These are phyloP conservation scores for Besnoitia besnoiti DNA, from an alignment of 169 alveolate species.

Conservation along the genomic window DNA sequence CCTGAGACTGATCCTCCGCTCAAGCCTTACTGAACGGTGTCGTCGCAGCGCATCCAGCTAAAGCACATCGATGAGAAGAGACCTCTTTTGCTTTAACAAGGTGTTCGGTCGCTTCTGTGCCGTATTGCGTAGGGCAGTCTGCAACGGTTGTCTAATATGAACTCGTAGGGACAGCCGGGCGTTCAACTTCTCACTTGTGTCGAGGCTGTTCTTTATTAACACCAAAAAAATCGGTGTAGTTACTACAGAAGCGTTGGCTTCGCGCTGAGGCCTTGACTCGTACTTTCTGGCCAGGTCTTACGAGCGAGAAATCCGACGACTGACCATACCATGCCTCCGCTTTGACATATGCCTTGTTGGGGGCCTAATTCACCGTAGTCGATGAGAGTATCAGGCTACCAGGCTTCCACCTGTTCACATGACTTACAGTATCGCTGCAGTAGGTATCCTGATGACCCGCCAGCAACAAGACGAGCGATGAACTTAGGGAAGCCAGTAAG, in stretches of 20 bases:
- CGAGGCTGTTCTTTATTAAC: neutral
- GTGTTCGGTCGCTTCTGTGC: neutral
- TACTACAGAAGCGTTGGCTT: neutral
- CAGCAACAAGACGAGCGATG: constrained; percentile 55
- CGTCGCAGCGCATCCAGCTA: neutral
- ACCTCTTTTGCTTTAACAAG: neutral
- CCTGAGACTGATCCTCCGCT: neutral
- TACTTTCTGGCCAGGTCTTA: neutral
- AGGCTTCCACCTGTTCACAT: neutral
- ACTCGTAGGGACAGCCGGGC: too few species aligned
- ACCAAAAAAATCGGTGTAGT: neutral
- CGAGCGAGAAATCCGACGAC: constrained; percentile 28
- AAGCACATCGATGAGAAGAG: neutral
- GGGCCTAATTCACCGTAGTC: constrained; percentile 42
- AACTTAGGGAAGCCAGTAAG: constrained; percentile 50
- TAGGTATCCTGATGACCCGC: constrained; percentile 60
- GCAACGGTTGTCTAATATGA: neutral
- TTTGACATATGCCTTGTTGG: constrained; percentile 37
- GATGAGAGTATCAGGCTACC: neutral
- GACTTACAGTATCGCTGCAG: constrained; percentile 44
- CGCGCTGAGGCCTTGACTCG: too few species aligned
- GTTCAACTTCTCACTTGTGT: neutral
- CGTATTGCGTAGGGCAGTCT: neutral
- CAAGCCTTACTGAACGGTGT: neutral
- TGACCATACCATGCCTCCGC: constrained; percentile 49